Percentiles rank a stretch among this genome's conserved stretches.
Evolutionary conservation across 805 yeast genomes (phyloP).

Genomic region (Candida palmyrensis): DNA sequence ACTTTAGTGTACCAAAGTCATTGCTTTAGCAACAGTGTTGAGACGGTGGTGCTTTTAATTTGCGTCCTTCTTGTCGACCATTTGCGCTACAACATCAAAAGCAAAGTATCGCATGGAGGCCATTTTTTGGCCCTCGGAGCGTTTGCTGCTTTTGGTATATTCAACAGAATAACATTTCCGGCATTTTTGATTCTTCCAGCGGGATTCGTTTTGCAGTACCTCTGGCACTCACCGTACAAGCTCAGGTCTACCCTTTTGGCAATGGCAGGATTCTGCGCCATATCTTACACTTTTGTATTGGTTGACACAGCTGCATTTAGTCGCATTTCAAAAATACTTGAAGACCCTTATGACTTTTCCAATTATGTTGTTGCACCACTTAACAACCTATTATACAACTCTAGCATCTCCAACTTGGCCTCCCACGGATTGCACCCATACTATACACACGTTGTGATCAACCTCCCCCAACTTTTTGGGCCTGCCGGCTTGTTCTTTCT

Average conservation of each 20-base stretch:
- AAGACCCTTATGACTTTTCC: slow-evolving; percentile 10
- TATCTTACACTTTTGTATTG: slow-evolving; percentile 34
- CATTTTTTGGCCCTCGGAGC: slow-evolving; percentile 36
- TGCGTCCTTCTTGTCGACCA: slow-evolving; percentile 46
- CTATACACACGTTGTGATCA: slow-evolving; percentile 68
- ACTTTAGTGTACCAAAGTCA: slow-evolving; percentile 80
- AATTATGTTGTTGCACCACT: slow-evolving; percentile 61
- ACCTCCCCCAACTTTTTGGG: slow-evolving; percentile 78
- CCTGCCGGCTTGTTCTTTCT: slow-evolving; percentile 56
- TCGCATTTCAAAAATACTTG: slow-evolving; percentile 1
- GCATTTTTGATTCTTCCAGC: slow-evolving; percentile 70
- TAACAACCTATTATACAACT: slow-evolving; percentile 73
- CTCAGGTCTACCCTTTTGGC: slow-evolving; percentile 23
- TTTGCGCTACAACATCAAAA: slow-evolving; percentile 19
- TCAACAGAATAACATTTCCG: slow-evolving; percentile 81
- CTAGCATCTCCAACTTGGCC: slow-evolving; percentile 51
- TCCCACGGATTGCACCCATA: slow-evolving; percentile 81
- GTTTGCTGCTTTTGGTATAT: slow-evolving; percentile 60
- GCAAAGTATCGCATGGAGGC: slow-evolving; percentile 8
- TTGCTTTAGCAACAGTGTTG: slow-evolving; percentile 84
- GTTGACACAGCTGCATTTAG: slow-evolving; percentile 51
- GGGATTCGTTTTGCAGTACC: slow-evolving; percentile 39
- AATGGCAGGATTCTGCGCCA: slow-evolving; percentile 23
- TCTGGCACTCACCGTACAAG: slow-evolving; percentile 25
- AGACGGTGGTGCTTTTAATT: slow-evolving; percentile 53